Evolutionary conservation across 768 basidiomycete genomes (phyloP).

Genomic region (Lactifluus subvellereus): DNA sequence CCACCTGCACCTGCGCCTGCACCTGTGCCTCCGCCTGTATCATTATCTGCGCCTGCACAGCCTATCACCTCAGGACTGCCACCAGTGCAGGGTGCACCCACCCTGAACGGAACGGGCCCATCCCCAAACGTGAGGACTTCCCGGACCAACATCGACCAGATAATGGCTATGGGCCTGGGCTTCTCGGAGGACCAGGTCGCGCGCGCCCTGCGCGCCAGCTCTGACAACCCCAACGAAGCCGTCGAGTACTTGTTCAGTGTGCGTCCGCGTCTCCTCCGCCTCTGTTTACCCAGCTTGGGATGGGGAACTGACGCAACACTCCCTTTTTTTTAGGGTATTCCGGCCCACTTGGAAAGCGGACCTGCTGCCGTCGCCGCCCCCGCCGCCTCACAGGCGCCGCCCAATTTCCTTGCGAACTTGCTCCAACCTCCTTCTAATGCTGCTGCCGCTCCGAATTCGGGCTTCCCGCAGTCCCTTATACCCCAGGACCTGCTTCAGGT

Average conservation of each 20-base stretch:
- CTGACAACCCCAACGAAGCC: slow-evolving; percentile 93
- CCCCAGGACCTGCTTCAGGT: slow-evolving; percentile 87
- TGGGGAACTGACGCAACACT: slow-evolving; percentile 14
- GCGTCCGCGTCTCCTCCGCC: slow-evolving; percentile 27
- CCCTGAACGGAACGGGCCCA: slow-evolving; percentile 40
- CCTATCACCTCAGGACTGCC: slow-evolving; percentile 21
- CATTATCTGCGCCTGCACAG: slow-evolving; percentile 2
- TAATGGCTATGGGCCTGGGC: slow-evolving; percentile 80
- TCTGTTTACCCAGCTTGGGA: not conserved
- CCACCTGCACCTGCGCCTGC: not conserved
- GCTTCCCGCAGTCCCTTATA: slow-evolving; percentile 33
- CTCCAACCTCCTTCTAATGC: slow-evolving; percentile 28
- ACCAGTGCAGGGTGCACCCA: slow-evolving; percentile 25
- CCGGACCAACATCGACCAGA: slow-evolving; percentile 69
- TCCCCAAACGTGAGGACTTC: slow-evolving; percentile 77
- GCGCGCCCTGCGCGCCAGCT: slow-evolving; percentile 83
- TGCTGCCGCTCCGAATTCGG: slow-evolving; percentile 33
- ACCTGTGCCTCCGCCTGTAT: slow-evolving; percentile 25
- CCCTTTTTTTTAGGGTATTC: slow-evolving; percentile 57
- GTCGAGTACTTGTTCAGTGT: slow-evolving; percentile 95
- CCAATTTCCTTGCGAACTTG: slow-evolving; percentile 30
- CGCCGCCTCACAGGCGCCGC: slow-evolving; percentile 30
- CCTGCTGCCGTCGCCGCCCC: slow-evolving; percentile 30
- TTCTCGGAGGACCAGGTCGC: slow-evolving; percentile 81
- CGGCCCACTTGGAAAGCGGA: slow-evolving; percentile 55